Conservation (phyloP, 169 alveolate species). For the Plasmodium coatneyi region DNA sequence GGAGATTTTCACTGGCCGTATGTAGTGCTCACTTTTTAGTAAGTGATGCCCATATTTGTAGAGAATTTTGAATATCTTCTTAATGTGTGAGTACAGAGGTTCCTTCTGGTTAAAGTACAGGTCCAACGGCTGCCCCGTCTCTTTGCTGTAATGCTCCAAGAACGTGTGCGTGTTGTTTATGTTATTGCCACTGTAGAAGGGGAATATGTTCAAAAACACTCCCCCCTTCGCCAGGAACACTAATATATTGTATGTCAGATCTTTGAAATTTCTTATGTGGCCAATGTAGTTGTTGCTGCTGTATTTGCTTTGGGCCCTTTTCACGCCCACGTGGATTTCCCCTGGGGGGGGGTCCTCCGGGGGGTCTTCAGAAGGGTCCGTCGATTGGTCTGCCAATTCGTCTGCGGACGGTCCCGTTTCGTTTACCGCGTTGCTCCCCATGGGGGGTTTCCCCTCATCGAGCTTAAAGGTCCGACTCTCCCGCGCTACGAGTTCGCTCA, state of each 20-base stretch:
- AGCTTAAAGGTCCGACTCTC: background rate
- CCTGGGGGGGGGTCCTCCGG: background rate
- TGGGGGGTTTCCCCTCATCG: background rate
- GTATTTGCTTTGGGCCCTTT: background rate
- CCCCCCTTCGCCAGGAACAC: slow-evolving; percentile 72
- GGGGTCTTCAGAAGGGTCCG: background rate
- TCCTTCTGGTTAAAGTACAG: slow-evolving; percentile 70
- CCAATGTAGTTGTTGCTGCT: slow-evolving; percentile 52
- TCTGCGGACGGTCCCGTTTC: background rate
- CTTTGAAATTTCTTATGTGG: slow-evolving; percentile 58
- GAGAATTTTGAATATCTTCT: slow-evolving; percentile 41
- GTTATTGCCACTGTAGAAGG: slow-evolving; percentile 72
- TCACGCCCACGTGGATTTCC: background rate
- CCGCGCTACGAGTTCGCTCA: background rate
- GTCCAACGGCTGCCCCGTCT: slow-evolving; percentile 75
- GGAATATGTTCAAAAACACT: slow-evolving; percentile 54
- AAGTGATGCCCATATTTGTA: slow-evolving; percentile 64
- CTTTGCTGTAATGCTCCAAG: slow-evolving; percentile 74
- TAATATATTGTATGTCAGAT: slow-evolving; percentile 51
- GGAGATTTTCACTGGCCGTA: slow-evolving; percentile 35
- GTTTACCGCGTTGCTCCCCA: background rate
- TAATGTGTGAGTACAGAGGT: slow-evolving; percentile 74
- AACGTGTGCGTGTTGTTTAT: slow-evolving; percentile 46
- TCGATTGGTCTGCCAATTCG: background rate
- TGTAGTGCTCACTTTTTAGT: slow-evolving; percentile 26